phyloP scores from a whole-genome alignment of 441 rosid species.

The Euphorbia schlechtendalii region DNA sequence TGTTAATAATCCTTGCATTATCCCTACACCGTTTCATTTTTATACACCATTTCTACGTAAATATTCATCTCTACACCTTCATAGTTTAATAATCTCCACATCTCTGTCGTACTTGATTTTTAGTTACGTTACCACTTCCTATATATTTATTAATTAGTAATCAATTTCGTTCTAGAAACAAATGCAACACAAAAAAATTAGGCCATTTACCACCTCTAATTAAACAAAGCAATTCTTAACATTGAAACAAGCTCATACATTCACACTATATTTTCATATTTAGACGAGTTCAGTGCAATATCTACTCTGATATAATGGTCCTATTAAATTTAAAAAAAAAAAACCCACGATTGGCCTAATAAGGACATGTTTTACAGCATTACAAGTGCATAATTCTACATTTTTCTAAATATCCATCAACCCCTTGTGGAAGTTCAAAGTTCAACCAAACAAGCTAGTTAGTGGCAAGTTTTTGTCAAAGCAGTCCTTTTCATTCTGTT shows the following conservation, averaged over 20 bases:
- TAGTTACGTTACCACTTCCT: no score
- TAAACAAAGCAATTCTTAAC: no score
- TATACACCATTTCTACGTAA: no score
- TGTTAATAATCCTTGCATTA: no score
- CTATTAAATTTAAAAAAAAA: neutral
- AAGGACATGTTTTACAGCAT: conserved; percentile 9
- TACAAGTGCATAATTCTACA: no score
- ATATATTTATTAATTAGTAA: conserved; percentile 25
- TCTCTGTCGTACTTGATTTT: no score
- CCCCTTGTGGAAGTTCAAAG: conserved; percentile 1
- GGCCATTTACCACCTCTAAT: conserved; percentile 28
- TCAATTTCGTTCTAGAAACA: conserved; percentile 42
- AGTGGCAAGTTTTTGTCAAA: conserved; percentile 5
- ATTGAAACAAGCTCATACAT: conserved; percentile 17
- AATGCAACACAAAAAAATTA: conserved; percentile 23
- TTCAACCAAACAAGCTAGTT: neutral
- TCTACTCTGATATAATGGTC: conserved; percentile 12
- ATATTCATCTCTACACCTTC: no score
- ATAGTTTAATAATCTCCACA: no score
- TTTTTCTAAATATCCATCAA: no score
- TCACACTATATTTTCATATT: conserved; percentile 20
- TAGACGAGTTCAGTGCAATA: neutral
- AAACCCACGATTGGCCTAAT: neutral
- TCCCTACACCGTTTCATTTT: no score
- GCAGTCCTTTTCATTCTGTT: conserved; percentile 1